Percentiles rank a stretch among this genome's conserved stretches.
phyloP scores from a whole-genome alignment of 2,329 filamentous ascomycete species.

The Fusarium bulbicola region DNA sequence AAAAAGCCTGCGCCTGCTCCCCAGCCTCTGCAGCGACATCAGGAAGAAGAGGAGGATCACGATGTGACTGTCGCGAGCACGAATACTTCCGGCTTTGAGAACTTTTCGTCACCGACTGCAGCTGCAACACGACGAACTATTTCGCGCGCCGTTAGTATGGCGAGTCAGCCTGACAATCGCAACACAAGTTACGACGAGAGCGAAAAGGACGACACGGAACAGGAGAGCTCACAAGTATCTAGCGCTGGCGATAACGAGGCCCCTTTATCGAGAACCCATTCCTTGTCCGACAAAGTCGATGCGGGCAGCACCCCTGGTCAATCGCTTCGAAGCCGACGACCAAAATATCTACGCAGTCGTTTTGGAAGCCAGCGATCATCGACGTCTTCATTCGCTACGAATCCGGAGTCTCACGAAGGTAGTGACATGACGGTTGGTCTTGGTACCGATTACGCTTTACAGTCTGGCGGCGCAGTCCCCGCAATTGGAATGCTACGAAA shows the following conservation, averaged over 20 bases:
- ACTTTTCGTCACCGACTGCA: slow-evolving; percentile 64
- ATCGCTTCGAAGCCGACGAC: slow-evolving; percentile 58
- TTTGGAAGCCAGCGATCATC: slow-evolving; percentile 68
- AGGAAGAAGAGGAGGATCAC: slow-evolving; percentile 29
- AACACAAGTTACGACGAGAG: slow-evolving; percentile 40
- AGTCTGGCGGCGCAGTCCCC: slow-evolving; percentile 80
- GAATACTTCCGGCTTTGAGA: slow-evolving; percentile 62
- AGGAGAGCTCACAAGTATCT: slow-evolving; percentile 46
- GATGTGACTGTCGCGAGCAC: slow-evolving; percentile 48
- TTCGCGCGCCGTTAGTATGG: slow-evolving; percentile 61
- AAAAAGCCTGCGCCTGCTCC: slow-evolving; percentile 43
- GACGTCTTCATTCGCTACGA: slow-evolving; percentile 66
- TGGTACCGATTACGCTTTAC: slow-evolving; percentile 80
- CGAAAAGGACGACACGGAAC: slow-evolving; percentile 36
- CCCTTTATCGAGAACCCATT: slow-evolving; percentile 47
- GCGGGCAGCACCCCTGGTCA: slow-evolving; percentile 58
- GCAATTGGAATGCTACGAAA: slow-evolving; percentile 59
- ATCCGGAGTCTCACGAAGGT: slow-evolving; percentile 64
- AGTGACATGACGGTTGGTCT: slow-evolving; percentile 76
- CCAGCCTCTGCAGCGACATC: slow-evolving; percentile 11
- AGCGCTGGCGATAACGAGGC: slow-evolving; percentile 43
- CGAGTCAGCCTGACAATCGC: slow-evolving; percentile 45
- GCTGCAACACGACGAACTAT: slow-evolving; percentile 63
- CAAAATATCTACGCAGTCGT: slow-evolving; percentile 67
- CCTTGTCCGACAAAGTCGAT: slow-evolving; percentile 49